Evolutionary conservation across 2,329 filamentous ascomycete species (phyloP).

Genomic region (Aspergillus sp.): DNA sequence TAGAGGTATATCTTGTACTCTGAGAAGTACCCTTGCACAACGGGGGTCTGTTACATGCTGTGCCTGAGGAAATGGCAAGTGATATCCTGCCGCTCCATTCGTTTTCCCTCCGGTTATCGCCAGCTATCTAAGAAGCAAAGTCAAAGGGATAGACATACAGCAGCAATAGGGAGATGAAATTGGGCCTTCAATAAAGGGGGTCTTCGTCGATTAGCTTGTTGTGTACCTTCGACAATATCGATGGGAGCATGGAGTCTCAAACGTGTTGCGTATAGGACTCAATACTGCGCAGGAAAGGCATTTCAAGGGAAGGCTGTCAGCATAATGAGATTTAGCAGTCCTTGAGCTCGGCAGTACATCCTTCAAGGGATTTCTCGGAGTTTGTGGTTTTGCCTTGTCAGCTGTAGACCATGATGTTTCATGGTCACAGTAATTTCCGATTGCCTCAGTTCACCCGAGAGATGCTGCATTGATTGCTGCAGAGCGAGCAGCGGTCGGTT

Average conservation of each 20-base stretch:
- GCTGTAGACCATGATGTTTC: not conserved
- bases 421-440: not conserved
- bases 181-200: conserved; percentile 24
- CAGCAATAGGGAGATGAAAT: conserved; percentile 35
- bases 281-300: conserved; percentile 16
- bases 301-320: not conserved
- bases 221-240: conserved; percentile 28
- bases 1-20: too few species aligned
- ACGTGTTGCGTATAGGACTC: not conserved
- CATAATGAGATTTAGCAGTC: not conserved
- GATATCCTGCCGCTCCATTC: conserved; percentile 21
- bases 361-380: not conserved
- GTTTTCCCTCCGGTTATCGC: conserved; percentile 22
- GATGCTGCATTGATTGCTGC: conserved; percentile 2
- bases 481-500: not conserved
- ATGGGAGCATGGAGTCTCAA: conserved; percentile 21
- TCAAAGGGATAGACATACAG: conserved; percentile 21
- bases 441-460: not conserved
- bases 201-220: conserved; percentile 17
- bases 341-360: conserved; percentile 2
- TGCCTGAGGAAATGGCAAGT: too few species aligned
- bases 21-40: too few species aligned
- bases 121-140: not conserved
- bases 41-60: too few species aligned
- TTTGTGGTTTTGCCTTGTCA: not conserved